A percentile compares a stretch with the other conserved stretches of the same genome.
phyloP scores from a whole-genome alignment of 495 filamentous ascomycete genomes.

The Durotheca rogersii region DNA sequence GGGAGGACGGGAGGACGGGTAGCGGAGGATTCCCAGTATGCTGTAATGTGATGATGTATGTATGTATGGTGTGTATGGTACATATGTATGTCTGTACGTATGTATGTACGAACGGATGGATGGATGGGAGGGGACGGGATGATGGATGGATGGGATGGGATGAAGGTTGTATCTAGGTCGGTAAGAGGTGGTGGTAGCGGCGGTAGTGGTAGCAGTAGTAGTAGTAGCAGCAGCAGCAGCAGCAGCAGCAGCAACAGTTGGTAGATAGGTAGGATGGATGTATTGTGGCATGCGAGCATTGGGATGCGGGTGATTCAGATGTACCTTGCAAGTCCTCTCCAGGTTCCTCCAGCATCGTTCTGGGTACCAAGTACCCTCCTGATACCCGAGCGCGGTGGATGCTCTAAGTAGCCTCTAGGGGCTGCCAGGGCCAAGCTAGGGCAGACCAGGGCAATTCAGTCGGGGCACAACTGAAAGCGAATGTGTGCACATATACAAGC shows the following conservation, averaged over 20 bases:
- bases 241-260: too few relatives aligned
- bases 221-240: too few relatives aligned
- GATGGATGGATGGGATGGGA: too few relatives aligned
- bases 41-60: not conserved
- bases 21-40: conserved; percentile 15
- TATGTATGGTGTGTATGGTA: not conserved
- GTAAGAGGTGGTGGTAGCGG: too few relatives aligned
- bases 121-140: not conserved
- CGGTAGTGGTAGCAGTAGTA: too few relatives aligned
- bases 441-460: too few relatives aligned
- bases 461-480: too few relatives aligned
- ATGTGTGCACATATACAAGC: too few relatives aligned
- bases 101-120: not conserved
- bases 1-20: conserved; percentile 4
- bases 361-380: conserved; percentile 25
- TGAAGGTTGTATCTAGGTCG: too few relatives aligned
- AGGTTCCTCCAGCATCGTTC: conserved; percentile 14
- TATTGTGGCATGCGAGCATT: too few relatives aligned
- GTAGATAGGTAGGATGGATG: not conserved
- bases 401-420: conserved; percentile 9
- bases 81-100: not conserved
- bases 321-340: conserved; percentile 27
- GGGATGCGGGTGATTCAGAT: too few relatives aligned
- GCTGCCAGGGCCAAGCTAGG: conserved; percentile 15
- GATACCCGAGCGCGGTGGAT: conserved; percentile 13